Percentiles rank a stretch among this genome's conserved stretches.
These are phyloP conservation scores for Turritis glabra DNA, from an alignment of 345 rosid species.

Conservation along the genomic window DNA sequence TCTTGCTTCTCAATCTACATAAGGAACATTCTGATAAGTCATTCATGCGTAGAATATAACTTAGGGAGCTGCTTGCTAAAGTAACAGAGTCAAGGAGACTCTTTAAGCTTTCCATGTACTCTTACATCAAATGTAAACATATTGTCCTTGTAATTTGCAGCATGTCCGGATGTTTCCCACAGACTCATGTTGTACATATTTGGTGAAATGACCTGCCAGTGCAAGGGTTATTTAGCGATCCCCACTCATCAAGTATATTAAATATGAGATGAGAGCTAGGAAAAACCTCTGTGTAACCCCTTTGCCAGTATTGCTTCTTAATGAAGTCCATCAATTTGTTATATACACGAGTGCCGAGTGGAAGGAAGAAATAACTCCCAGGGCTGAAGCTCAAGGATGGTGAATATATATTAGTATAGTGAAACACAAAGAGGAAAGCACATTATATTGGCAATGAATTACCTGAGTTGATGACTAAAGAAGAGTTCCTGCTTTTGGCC, in stretches of 20 bases:
- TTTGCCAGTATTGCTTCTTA: slow-evolving; percentile 62
- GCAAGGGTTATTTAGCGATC: slow-evolving; percentile 18
- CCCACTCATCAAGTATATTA: slow-evolving; percentile 14
- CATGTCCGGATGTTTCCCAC: slow-evolving; percentile 98
- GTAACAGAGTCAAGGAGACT: slow-evolving; percentile 5
- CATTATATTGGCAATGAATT: slow-evolving; percentile 5
- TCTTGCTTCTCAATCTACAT: slow-evolving; percentile 89
- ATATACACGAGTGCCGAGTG: slow-evolving; percentile 83
- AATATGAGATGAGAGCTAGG: not conserved
- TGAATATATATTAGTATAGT: slow-evolving; percentile 14
- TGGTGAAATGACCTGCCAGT: slow-evolving; percentile 83
- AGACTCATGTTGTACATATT: slow-evolving; percentile 94
- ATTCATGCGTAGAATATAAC: not conserved
- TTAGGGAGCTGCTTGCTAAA: slow-evolving; percentile 11
- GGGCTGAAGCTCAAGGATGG: slow-evolving; percentile 61
- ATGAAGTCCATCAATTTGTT: slow-evolving; percentile 86
- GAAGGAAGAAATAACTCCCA: slow-evolving; percentile 98
- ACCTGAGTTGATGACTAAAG: slow-evolving; percentile 90
- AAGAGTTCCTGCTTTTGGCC: slow-evolving; percentile 94
- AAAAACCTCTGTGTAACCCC: slow-evolving; percentile 92
- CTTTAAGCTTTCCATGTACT: slow-evolving; percentile 6
- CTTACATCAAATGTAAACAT: slow-evolving; percentile 94
- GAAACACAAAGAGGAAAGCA: slow-evolving; percentile 3
- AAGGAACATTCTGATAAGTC: slow-evolving; percentile 21
- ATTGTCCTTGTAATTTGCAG: slow-evolving; percentile 93